Conservation (phyloP, 768 basidiomycete genomes). For the Collybiopsis luxurians region DNA sequence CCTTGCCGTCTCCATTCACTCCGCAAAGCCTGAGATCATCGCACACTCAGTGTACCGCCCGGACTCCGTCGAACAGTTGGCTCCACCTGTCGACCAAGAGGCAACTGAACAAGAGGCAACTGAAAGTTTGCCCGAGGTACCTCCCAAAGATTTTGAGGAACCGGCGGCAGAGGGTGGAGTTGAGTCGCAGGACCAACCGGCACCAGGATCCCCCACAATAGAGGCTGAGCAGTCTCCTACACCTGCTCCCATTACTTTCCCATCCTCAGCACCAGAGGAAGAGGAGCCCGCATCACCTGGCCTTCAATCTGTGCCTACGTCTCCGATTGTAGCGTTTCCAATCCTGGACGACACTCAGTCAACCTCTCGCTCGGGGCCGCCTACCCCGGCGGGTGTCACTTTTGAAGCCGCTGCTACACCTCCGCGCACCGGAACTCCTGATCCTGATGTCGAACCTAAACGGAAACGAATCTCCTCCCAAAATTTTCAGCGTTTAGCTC, state of each 20-base stretch:
- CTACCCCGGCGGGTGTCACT: constrained; percentile 49
- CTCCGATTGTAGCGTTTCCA: constrained; percentile 31
- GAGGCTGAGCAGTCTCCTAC: constrained; percentile 12
- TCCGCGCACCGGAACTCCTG: constrained; percentile 70
- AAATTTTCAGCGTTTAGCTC: constrained; percentile 80
- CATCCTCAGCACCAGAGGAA: constrained; percentile 20
- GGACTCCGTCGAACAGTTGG: constrained; percentile 11
- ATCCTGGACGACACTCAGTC: constrained; percentile 24
- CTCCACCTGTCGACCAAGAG: constrained; percentile 9
- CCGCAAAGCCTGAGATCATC: constrained; percentile 30
- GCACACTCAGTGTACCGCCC: constrained; percentile 45
- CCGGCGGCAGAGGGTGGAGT: constrained; percentile 3
- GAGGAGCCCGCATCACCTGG: constrained; percentile 15
- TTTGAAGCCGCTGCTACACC: constrained; percentile 63
- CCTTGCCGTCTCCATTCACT: constrained; percentile 34
- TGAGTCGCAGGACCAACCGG: constrained; percentile 13
- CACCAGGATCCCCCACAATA: constrained; percentile 23
- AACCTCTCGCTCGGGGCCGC: constrained; percentile 16
- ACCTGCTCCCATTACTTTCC: constrained; percentile 14
- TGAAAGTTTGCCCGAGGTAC: neutral
- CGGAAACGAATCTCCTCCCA: constrained; percentile 81
- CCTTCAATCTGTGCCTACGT: constrained; percentile 10
- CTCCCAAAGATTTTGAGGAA: neutral
- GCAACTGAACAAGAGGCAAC: constrained; percentile 3
- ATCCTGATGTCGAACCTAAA: constrained; percentile 72